phyloP scores from a whole-genome alignment of 2,329 filamentous ascomycete genomes.

The Alternaria panax region DNA sequence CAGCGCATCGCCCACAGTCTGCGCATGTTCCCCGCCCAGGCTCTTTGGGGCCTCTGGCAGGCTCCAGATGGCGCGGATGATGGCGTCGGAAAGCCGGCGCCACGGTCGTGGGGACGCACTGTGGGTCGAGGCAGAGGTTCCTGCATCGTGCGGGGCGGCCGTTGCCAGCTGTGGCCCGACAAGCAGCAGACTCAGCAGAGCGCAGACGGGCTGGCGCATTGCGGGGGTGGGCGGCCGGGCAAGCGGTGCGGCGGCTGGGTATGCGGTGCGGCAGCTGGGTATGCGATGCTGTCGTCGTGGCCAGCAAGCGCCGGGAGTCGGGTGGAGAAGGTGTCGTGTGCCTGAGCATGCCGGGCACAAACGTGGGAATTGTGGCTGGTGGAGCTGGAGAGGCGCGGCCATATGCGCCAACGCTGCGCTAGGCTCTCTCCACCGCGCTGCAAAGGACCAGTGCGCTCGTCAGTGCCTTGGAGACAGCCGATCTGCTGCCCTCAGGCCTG shows the following conservation, averaged over 20 bases:
- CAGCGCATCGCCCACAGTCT: constrained; percentile 10
- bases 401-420: constrained; percentile 6
- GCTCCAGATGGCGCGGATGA: constrained; percentile 45
- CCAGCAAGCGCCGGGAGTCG: constrained; percentile 3
- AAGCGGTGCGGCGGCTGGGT: not conserved
- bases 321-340: constrained; percentile 9
- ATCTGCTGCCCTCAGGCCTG: constrained; percentile 9
- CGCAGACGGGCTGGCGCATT: constrained; percentile 42
- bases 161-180: constrained; percentile 34
- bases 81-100: constrained; percentile 48
- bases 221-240: constrained; percentile 1
- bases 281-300: not conserved
- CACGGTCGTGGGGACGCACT: constrained; percentile 40
- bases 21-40: not conserved
- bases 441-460: constrained; percentile 19
- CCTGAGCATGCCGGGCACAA: constrained; percentile 7
- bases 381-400: not conserved
- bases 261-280: not conserved
- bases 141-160: constrained; percentile 43
- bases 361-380: constrained; percentile 20
- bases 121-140: constrained; percentile 18
- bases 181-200: constrained; percentile 42
- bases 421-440: constrained; percentile 17
- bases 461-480: constrained; percentile 11
- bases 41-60: constrained; percentile 30